Conservation (phyloP, 768 basidiomycete genomes). For the Boletus bicolor region DNA sequence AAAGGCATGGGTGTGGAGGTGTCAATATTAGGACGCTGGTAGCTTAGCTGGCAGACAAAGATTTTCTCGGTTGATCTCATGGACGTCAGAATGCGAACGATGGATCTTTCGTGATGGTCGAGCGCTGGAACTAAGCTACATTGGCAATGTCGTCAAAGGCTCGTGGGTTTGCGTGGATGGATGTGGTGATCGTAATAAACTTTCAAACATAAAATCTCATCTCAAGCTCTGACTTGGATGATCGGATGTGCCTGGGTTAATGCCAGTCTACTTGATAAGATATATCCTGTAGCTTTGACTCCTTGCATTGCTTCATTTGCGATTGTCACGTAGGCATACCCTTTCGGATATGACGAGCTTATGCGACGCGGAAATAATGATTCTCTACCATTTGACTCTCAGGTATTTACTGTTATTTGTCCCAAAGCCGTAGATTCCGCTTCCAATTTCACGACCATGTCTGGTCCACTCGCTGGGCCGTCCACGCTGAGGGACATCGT, state of each 20-base stretch:
- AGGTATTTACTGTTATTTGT: not conserved
- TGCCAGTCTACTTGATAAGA: constrained; percentile 27
- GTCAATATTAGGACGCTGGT: constrained; percentile 51
- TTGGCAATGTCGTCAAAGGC: not conserved
- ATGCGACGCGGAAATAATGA: too few relatives aligned
- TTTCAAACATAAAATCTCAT: not conserved
- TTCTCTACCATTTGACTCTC: too few relatives aligned
- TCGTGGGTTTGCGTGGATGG: not conserved
- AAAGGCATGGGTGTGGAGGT: constrained; percentile 35
- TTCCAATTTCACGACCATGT: constrained; percentile 14
- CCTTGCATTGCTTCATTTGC: constrained; percentile 39
- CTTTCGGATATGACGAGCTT: too few relatives aligned
- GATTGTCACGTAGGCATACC: constrained; percentile 37
- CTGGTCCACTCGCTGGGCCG: constrained; percentile 54
- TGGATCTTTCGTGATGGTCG: not conserved
- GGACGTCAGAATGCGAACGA: not conserved
- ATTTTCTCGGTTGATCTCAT: not conserved
- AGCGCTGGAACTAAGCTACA: not conserved
- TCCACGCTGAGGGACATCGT: constrained; percentile 67
- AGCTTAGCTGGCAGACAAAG: not conserved
- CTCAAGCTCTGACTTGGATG: not conserved
- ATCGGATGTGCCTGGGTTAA: not conserved
- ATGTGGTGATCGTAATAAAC: not conserved
- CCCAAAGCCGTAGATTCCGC: too few relatives aligned
- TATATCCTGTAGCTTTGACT: constrained; percentile 24